Evolutionary conservation across 75 land plant genomes (phyloP), one percentile per base, ranked within the genome.

Genomic region (Selaginella tamariscina): DNA sequence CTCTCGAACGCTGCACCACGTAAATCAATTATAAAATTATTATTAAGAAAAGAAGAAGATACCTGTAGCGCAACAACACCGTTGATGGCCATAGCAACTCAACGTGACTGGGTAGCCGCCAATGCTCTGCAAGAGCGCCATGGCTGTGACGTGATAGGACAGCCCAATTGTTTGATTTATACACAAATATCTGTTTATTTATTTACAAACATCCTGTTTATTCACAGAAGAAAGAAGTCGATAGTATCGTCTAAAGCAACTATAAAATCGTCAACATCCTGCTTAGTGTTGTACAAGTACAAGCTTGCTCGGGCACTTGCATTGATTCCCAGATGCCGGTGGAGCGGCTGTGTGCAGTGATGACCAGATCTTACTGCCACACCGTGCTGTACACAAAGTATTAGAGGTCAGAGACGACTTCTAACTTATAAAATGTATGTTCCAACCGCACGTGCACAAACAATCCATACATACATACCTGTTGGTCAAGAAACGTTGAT

Each of bases 361-460:
- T 92, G 94, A 2, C 97, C 97, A 0, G 97, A 88, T 56, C 97
- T 70, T 32, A 86, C 79, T n/a, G 97, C 97, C 22, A 92, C 78
- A 2, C 97, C 87, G 79, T 91, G 84, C 97, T 91, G 84, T 18
- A 66, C 33, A 21, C 28, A 27, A 20, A 39, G 15, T n/a, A n/a
- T n/a, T n/a, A n/a, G n/a, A n/a, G n/a, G n/a, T n/a, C n/a, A n/a
- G n/a, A n/a, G n/a, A n/a, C n/a, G n/a, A n/a, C n/a, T n/a, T n/a
- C n/a, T n/a, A n/a, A n/a, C n/a, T n/a, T n/a, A n/a, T n/a, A n/a
- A n/a, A 30, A 54, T 2, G 2, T 69, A 55, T 28, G 11, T 30
- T 2, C 56, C 27, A 2, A 28, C 0, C 11, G 15, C 24, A 39
- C 26, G 63, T 32, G 27, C 13, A 11, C 1, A 2, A 13, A 0